A percentile compares a stretch with the other conserved stretches of the same genome.
Conservation (phyloP, 352 stramenopile species). For the Phytopythium mirpurense region DNA sequence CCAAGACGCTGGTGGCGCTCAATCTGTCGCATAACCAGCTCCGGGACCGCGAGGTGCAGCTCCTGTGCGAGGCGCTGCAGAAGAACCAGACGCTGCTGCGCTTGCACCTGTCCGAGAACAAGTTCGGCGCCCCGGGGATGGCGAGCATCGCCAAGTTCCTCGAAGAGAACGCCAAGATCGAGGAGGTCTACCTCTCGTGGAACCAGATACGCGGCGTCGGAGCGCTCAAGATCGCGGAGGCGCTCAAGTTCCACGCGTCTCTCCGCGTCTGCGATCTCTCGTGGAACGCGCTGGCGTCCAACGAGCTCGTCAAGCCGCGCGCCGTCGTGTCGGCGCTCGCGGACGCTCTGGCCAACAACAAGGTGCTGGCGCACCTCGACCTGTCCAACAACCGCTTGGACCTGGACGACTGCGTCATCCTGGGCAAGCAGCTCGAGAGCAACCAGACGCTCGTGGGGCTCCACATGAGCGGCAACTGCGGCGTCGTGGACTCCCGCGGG, state of each 20-base stretch:
- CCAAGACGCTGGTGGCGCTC: constrained; percentile 48
- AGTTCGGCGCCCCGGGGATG: constrained; percentile 54
- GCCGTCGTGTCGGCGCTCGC: constrained; percentile 49
- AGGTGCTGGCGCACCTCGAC: constrained; percentile 62
- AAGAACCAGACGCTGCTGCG: constrained; percentile 61
- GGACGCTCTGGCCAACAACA: constrained; percentile 72
- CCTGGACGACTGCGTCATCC: constrained; percentile 45
- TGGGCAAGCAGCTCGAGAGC: constrained; percentile 54
- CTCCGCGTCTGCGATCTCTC: constrained; percentile 68
- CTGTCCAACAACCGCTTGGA: constrained; percentile 71
- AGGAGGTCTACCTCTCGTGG: constrained; percentile 74
- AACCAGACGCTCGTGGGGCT: constrained; percentile 74
- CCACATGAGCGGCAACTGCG: constrained; percentile 76
- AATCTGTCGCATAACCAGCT: constrained; percentile 68
- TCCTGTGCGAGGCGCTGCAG: constrained; percentile 71
- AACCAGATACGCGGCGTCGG: constrained; percentile 68
- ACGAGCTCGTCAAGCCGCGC: constrained; percentile 31
- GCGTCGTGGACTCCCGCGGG: constrained; percentile 51
- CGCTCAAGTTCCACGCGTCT: constrained; percentile 68
- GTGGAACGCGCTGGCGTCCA: constrained; percentile 70
- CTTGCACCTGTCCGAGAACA: constrained; percentile 72
- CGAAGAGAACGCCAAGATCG: constrained; percentile 68
- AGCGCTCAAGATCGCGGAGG: constrained; percentile 66
- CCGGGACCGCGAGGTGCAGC: constrained; percentile 48
- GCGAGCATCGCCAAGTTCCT: constrained; percentile 63